A percentile compares a stretch with the other conserved stretches of the same genome.
phyloP scores from a whole-genome alignment of 176 grass and related monocot genomes.

The Oryza meyeriana region DNA sequence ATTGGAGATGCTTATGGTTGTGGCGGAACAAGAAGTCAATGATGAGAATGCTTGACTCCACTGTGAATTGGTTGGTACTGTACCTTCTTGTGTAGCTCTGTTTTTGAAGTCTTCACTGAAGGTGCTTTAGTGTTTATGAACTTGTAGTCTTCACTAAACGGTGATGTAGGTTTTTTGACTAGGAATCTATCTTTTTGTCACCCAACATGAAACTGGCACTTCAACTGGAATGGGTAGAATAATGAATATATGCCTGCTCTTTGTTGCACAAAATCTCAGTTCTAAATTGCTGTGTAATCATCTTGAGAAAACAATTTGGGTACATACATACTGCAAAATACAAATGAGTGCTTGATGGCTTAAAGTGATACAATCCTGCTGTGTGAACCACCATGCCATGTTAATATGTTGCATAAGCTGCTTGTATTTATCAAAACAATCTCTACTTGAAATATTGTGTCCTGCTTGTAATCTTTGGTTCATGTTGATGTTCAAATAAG shows the following conservation, averaged over 20 bases:
- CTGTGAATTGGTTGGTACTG: neutral
- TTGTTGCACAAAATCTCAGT: neutral
- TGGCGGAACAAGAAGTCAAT: conserved; percentile 59
- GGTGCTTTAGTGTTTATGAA: neutral
- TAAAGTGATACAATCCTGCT: neutral
- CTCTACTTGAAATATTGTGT: neutral
- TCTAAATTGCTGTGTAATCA: neutral
- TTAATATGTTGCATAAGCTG: neutral
- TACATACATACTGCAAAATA: neutral
- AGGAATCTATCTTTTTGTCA: neutral
- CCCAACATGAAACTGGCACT: neutral
- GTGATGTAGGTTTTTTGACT: neutral
- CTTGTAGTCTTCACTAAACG: neutral
- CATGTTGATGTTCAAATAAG: too few relatives aligned
- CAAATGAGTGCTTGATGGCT: neutral
- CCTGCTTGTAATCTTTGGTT: neutral
- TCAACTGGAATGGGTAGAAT: neutral
- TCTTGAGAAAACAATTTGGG: neutral
- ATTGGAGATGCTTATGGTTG: conserved; percentile 71
- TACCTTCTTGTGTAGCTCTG: neutral
- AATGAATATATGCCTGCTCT: neutral
- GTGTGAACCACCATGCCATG: neutral
- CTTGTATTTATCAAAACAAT: neutral
- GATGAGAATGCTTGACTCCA: conserved; percentile 23
- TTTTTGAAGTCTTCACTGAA: conserved; percentile 4